Evolutionary conservation across 768 basidiomycete species (phyloP), one percentile per base, ranked within the genome.

Genomic region (Phlebiopsis gigantea): DNA sequence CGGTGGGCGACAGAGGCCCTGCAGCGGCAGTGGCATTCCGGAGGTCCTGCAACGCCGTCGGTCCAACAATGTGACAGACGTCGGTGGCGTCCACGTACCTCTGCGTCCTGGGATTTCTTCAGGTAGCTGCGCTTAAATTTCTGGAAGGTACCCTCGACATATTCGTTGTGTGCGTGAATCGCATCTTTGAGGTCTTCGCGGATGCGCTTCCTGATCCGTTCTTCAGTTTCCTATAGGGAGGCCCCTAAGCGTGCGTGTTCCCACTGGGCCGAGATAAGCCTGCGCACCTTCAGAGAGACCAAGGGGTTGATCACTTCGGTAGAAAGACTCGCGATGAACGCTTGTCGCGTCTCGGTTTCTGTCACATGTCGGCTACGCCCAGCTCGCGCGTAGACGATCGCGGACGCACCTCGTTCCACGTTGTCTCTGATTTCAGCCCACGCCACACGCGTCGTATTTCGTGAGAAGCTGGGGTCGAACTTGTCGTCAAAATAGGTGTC

Each of bases 161-260:
- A 93, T 29, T 96, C 93, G 29, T 80, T 80, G 69, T 96, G 93
- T 30, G 87, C 82, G 53, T 71, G 62, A n/a, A 76, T 75, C 0
- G 93, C 90, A 8, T 84, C 83, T 69, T 92, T 93, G 55, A 95
- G 71, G 67, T 95, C 93, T 65, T 96, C 93, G 68, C 89, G 92
- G 69, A 97, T 88, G 25, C 91, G 84, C 67, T 91, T 90, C 46
- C 90, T 80, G n/a, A 92, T 95, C 34, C 94, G 82, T 53, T 92
- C 90, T 74, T 96, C 93, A 10, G 87, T 88, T 63, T 95, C 93
- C 91, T 93, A 17, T 5, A 21, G 2, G 26, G 22, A 24, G 17
- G 14, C n/a, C 7, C 14, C 12, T 30, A 17, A 14, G 29, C 34
- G 26, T 21, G 7, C 1, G 30, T 4, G 17, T 17, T 47, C 9